A percentile compares a stretch with the other conserved stretches of the same genome.
Evolutionary conservation across 2,329 filamentous ascomycete genomes (phyloP).

Genomic region (Onygenales sp.): DNA sequence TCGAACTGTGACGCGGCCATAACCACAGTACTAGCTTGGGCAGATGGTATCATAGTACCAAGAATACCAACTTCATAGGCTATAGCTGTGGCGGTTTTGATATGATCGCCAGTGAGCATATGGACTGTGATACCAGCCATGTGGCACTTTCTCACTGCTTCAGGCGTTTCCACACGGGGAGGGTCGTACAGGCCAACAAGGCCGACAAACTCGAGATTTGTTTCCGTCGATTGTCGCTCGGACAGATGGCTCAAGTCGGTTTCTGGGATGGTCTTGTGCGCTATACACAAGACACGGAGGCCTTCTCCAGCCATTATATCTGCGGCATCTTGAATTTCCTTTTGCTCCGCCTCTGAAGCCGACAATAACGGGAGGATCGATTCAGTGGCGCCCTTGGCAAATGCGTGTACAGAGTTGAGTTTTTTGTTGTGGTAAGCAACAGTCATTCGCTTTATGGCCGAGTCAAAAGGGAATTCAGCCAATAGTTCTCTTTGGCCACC

Average conservation of each 20-base stretch:
- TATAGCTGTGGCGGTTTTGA: conserved; percentile 65
- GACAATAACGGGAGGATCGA: conserved; percentile 51
- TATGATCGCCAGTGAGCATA: conserved; percentile 71
- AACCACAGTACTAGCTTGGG: conserved; percentile 53
- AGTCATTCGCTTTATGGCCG: conserved; percentile 60
- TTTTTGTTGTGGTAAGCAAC: conserved; percentile 43
- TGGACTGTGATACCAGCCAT: conserved; percentile 63
- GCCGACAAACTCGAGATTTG: conserved; percentile 58
- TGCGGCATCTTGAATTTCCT: conserved; percentile 51
- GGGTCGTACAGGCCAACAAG: conserved; percentile 75
- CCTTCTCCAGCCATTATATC: conserved; percentile 52
- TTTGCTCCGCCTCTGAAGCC: conserved; percentile 42
- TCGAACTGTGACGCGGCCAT: conserved; percentile 68
- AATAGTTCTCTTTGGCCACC: conserved; percentile 39
- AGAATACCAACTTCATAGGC: conserved; percentile 68
- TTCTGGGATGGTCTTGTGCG: conserved; percentile 21
- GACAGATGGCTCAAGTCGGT: conserved; percentile 37
- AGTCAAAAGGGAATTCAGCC: conserved; percentile 59
- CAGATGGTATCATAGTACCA: conserved; percentile 33
- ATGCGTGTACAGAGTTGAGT: conserved; percentile 8
- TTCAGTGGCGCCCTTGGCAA: conserved; percentile 50
- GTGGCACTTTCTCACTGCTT: conserved; percentile 56
- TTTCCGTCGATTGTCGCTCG: conserved; percentile 51
- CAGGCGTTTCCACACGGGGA: conserved; percentile 64
- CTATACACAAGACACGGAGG: conserved; percentile 47